Conservation (phyloP, 139 green algal genomes). For the Picochlorum sp. region DNA sequence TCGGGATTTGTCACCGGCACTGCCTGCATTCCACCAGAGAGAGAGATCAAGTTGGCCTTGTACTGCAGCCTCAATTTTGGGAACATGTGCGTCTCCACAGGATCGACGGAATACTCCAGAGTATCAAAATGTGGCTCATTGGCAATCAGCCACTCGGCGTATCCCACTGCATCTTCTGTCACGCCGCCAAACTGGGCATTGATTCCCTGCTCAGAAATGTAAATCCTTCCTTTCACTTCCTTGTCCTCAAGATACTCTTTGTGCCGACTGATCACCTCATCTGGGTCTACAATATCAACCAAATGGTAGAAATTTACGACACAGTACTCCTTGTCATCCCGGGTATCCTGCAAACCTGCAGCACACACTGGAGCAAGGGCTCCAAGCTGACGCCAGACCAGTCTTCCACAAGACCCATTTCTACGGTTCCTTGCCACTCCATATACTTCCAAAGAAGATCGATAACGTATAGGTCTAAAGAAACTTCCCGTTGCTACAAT, state of each 20-base stretch:
- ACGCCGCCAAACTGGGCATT: conserved; percentile 86
- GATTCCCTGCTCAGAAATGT: conserved; percentile 89
- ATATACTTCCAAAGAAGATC: too few species aligned
- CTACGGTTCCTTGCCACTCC: too few species aligned
- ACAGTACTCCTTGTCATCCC: conserved; percentile 13
- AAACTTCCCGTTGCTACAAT: too few species aligned
- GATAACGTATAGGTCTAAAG: too few species aligned
- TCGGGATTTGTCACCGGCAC: conserved; percentile 60
- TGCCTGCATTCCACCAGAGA: conserved; percentile 60
- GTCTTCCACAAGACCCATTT: too few species aligned
- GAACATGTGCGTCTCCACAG: conserved; percentile 54
- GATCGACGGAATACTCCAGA: conserved; percentile 39
- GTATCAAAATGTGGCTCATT: conserved; percentile 41
- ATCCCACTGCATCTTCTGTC: conserved; percentile 48
- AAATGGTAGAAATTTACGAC: conserved; percentile 97
- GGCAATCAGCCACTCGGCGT: conserved; percentile 59
- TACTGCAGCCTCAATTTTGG: conserved; percentile 74
- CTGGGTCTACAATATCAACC: conserved; percentile 55
- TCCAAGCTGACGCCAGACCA: too few species aligned
- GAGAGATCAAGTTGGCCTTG: conserved; percentile 72
- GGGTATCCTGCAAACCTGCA: too few species aligned
- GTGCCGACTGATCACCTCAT: conserved; percentile 46
- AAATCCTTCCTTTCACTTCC: conserved; percentile 85
- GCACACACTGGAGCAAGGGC: too few species aligned
- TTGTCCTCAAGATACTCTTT: conserved; percentile 32